These are phyloP conservation scores for Abrus pulchellus DNA, from an alignment of 306 rosid genomes.

Conservation along the genomic window DNA sequence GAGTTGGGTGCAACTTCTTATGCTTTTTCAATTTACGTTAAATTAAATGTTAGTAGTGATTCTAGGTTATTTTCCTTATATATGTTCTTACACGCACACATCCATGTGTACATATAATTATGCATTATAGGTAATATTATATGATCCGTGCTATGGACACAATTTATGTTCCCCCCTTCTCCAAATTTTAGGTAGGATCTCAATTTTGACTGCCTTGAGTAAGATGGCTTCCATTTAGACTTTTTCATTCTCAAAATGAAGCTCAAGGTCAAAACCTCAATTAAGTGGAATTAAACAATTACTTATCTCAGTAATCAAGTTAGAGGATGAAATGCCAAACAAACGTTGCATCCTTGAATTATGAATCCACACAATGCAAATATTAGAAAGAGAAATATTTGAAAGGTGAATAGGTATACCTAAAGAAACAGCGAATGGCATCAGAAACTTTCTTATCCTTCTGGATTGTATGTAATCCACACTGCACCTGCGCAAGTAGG, in stretches of 20 bases:
- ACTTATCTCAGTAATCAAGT: slow-evolving; percentile 15
- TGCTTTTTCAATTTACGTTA: neutral
- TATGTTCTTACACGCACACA: neutral
- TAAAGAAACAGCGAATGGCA: slow-evolving; percentile 91
- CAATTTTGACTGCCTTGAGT: slow-evolving; percentile 20
- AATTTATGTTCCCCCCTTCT: neutral
- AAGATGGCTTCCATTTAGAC: slow-evolving; percentile 13
- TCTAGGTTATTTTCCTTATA: neutral
- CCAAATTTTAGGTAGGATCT: neutral
- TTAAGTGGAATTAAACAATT: slow-evolving; percentile 33
- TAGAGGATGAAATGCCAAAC: slow-evolving; percentile 25
- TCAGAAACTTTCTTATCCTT: slow-evolving; percentile 83
- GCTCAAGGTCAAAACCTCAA: slow-evolving; percentile 21
- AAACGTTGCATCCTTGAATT: slow-evolving; percentile 9
- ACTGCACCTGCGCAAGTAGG: slow-evolving; percentile 85
- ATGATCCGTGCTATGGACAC: neutral
- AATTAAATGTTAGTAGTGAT: neutral
- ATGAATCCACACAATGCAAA: slow-evolving; percentile 7
- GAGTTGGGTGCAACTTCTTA: neutral
- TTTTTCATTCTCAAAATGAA: slow-evolving; percentile 25
- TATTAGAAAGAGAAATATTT: slow-evolving; percentile 3
- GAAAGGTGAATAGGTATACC: slow-evolving; percentile 57
- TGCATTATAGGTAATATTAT: neutral
- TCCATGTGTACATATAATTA: neutral
- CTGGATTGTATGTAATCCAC: slow-evolving; percentile 68